These are phyloP conservation scores for Suillus weaverae DNA, from an alignment of 768 basidiomycete genomes.

Conservation along the genomic window DNA sequence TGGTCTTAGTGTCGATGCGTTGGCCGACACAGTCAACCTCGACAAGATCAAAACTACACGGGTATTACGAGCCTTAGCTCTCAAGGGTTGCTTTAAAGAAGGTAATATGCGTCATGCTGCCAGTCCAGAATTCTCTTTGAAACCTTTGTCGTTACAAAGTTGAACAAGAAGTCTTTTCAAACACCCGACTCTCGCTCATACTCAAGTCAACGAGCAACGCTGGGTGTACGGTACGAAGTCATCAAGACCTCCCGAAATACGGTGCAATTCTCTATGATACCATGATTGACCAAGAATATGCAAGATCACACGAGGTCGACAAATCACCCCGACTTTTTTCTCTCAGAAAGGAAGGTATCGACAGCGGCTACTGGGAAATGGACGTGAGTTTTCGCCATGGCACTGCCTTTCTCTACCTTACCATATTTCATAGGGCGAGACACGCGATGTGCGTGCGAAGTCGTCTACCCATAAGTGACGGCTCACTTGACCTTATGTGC, in stretches of 20 bases:
- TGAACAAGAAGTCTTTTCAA: slow-evolving; percentile 28
- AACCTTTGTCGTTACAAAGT: slow-evolving; percentile 16
- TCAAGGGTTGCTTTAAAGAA: slow-evolving; percentile 33
- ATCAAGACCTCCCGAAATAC: slow-evolving; percentile 16
- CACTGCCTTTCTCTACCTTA: background rate
- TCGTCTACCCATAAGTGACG: background rate
- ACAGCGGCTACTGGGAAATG: slow-evolving; percentile 25
- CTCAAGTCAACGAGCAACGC: slow-evolving; percentile 18
- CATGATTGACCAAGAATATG: slow-evolving; percentile 26
- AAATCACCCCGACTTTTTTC: slow-evolving; percentile 23
- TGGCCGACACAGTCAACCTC: slow-evolving; percentile 23
- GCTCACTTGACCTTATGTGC: background rate
- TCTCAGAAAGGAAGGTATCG: slow-evolving; percentile 16
- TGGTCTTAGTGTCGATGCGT: slow-evolving; percentile 28
- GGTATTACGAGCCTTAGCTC: slow-evolving; percentile 32
- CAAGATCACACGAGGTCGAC: slow-evolving; percentile 20
- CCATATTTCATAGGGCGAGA: slow-evolving; percentile 13
- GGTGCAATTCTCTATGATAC: slow-evolving; percentile 22
- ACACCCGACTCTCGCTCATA: slow-evolving; percentile 34
- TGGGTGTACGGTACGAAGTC: slow-evolving; percentile 12
- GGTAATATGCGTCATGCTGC: slow-evolving; percentile 11
- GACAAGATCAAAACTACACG: slow-evolving; percentile 30
- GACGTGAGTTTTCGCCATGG: slow-evolving; percentile 16
- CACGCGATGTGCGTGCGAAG: slow-evolving; percentile 13
- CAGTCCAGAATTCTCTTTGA: background rate